A percentile compares a stretch with the other conserved stretches of the same genome.
These are phyloP conservation scores for Penicillium sp. DNA, from an alignment of 2,329 filamentous ascomycete genomes.

Conservation along the genomic window DNA sequence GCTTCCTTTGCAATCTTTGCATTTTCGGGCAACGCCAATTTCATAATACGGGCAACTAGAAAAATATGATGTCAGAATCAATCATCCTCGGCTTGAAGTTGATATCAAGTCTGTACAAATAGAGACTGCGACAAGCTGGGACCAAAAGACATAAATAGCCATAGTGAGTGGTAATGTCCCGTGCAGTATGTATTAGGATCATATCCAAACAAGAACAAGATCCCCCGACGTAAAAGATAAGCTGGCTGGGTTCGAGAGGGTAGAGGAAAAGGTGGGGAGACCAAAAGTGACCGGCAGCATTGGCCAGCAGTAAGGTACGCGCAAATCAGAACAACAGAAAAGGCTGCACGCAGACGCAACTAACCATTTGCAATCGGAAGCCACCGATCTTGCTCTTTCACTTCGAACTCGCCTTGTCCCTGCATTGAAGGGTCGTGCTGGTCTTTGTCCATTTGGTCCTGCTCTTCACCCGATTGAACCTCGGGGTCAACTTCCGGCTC, in stretches of 20 bases:
- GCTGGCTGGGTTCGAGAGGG: background rate
- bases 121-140: background rate
- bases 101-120: background rate
- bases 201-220: background rate
- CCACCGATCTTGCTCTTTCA: slow-evolving; percentile 99
- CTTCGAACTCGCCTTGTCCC: slow-evolving; percentile 89
- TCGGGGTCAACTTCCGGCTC: slow-evolving; percentile 84
- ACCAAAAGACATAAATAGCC: background rate
- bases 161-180: background rate
- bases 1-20: slow-evolving; percentile 99
- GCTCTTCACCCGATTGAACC: slow-evolving; percentile 87
- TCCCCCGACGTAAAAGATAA: background rate
- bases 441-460: slow-evolving; percentile 81
- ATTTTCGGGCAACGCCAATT: slow-evolving; percentile 93
- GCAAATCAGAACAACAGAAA: slow-evolving; percentile 51
- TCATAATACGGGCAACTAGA: slow-evolving; percentile 99
- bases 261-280: slow-evolving; percentile 21
- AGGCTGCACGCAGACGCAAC: slow-evolving; percentile 54
- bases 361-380: slow-evolving; percentile 99
- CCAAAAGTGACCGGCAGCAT: slow-evolving; percentile 25
- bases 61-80: slow-evolving; percentile 55
- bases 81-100: background rate
- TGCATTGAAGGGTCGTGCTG: slow-evolving; percentile 65
- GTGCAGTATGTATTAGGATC: background rate
- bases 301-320: slow-evolving; percentile 45